Evolutionary conservation across 768 basidiomycete genomes (phyloP).

Genomic region (Tricholoma flavovirens): DNA sequence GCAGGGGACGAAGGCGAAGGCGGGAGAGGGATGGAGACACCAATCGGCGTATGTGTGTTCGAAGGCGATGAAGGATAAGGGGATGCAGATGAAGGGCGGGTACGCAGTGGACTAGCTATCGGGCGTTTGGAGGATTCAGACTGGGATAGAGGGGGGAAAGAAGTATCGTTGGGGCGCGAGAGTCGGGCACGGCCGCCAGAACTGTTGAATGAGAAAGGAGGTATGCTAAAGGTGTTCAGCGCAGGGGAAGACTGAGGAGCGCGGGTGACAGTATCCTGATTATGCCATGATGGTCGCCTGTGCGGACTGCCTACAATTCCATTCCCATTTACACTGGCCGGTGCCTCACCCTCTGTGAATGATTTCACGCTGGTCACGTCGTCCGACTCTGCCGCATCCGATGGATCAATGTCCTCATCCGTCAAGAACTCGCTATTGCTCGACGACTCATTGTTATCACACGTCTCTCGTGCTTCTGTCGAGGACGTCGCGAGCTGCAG

Average conservation of each 20-base stretch:
- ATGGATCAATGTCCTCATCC: constrained; percentile 64
- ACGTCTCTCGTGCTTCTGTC: constrained; percentile 51
- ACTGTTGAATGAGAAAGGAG: background rate
- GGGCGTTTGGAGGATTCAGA: constrained; percentile 38
- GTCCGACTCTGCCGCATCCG: constrained; percentile 58
- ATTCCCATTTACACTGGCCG: constrained; percentile 8
- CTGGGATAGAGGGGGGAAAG: constrained; percentile 22
- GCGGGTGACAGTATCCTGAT: constrained; percentile 24
- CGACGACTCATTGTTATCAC: constrained; percentile 43
- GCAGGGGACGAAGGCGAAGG: constrained; percentile 43
- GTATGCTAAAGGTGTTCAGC: background rate
- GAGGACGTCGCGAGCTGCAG: constrained; percentile 66
- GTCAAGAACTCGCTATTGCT: constrained; percentile 60
- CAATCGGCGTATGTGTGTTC: constrained; percentile 24
- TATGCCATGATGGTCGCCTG: constrained; percentile 48
- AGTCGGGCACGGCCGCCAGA: constrained; percentile 1
- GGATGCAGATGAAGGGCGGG: constrained; percentile 27
- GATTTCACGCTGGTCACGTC: constrained; percentile 67
- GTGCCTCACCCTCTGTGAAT: constrained; percentile 41
- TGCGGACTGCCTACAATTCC: constrained; percentile 11
- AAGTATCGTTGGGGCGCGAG: constrained; percentile 8
- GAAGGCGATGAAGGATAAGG: constrained; percentile 27
- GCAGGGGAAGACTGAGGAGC: constrained; percentile 16
- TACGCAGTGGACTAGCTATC: constrained; percentile 38
- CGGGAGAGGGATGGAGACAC: constrained; percentile 37